Conservation (phyloP, 345 rosid genomes). For the Gossypium australe region DNA sequence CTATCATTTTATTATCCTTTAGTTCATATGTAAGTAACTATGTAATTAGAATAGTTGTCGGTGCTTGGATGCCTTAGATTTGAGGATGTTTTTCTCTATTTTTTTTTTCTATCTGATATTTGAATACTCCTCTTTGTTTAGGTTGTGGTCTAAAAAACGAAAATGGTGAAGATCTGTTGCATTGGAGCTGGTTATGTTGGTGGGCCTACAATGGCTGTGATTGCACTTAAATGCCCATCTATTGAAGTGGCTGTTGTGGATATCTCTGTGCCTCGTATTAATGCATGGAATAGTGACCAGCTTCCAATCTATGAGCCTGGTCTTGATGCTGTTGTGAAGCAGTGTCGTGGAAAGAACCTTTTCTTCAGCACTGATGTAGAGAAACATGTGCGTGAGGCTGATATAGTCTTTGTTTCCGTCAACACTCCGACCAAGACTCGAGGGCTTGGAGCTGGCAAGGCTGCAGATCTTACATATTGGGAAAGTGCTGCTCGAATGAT, state of each 20-base stretch:
- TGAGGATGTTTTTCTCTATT: background rate
- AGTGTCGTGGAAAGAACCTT: slow-evolving; percentile 79
- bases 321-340: slow-evolving; percentile 72
- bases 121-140: background rate
- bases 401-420: slow-evolving; percentile 86
- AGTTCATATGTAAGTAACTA: background rate
- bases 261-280: slow-evolving; percentile 68
- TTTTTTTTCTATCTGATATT: background rate
- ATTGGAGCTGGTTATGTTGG: slow-evolving; percentile 98
- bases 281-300: slow-evolving; percentile 85
- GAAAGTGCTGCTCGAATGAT: slow-evolving; percentile 95
- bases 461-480: slow-evolving; percentile 95
- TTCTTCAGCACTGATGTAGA: slow-evolving; percentile 93
- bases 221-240: slow-evolving; percentile 84
- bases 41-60: background rate
- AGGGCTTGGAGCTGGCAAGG: slow-evolving; percentile 94
- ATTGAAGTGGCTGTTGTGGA: slow-evolving; percentile 90
- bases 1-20: slow-evolving; percentile 4
- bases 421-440: slow-evolving; percentile 88
- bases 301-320: slow-evolving; percentile 95
- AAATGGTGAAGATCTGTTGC: slow-evolving; percentile 96
- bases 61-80: slow-evolving; percentile 4
- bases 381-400: slow-evolving; percentile 75
- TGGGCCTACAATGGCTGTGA: slow-evolving; percentile 95
- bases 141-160: slow-evolving; percentile 14